Percentiles rank a stretch among this genome's conserved stretches.
These are phyloP conservation scores for Alternaria solani DNA, from an alignment of 2,329 filamentous ascomycete genomes.

Conservation along the genomic window DNA sequence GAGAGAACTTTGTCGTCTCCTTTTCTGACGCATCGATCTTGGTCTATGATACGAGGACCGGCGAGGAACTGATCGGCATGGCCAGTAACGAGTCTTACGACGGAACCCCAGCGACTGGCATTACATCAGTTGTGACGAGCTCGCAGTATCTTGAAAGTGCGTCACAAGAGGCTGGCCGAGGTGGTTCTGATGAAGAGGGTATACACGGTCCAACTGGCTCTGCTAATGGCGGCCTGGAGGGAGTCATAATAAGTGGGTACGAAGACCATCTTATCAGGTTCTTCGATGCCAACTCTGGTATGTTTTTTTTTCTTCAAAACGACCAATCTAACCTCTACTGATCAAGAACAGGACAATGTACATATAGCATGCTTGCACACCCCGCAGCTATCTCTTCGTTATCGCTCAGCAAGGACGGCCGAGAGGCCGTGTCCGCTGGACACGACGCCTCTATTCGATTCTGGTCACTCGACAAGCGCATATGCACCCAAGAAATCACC, in stretches of 20 bases:
- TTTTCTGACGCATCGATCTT: constrained; percentile 90
- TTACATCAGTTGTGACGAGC: constrained; percentile 91
- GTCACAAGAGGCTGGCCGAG: constrained; percentile 66
- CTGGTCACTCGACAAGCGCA: constrained; percentile 95
- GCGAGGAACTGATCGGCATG: constrained; percentile 92
- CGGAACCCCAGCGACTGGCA: constrained; percentile 79
- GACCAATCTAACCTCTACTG: constrained; percentile 12
- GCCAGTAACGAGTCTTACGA: constrained; percentile 94
- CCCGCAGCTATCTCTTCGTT: constrained; percentile 91
- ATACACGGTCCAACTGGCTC: constrained; percentile 84
- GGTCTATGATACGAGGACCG: constrained; percentile 90
- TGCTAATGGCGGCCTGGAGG: constrained; percentile 80
- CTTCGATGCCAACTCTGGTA: constrained; percentile 99
- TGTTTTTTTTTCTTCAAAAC: constrained; percentile 52
- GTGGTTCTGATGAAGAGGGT: constrained; percentile 75
- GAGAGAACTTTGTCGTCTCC: constrained; percentile 90
- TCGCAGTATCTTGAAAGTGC: constrained; percentile 78
- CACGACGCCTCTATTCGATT: constrained; percentile 96
- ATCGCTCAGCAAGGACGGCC: constrained; percentile 89
- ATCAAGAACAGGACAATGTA: constrained; percentile 81
- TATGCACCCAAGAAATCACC: constrained; percentile 94
- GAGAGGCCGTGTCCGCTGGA: constrained; percentile 92
- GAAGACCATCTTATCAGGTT: constrained; percentile 96
- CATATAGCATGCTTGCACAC: constrained; percentile 98
- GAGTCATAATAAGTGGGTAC: constrained; percentile 93